Evolutionary conservation across 768 basidiomycete genomes (phyloP), one percentile per base, ranked within the genome.

Genomic region (Rhodotorula kratochvilovae): DNA sequence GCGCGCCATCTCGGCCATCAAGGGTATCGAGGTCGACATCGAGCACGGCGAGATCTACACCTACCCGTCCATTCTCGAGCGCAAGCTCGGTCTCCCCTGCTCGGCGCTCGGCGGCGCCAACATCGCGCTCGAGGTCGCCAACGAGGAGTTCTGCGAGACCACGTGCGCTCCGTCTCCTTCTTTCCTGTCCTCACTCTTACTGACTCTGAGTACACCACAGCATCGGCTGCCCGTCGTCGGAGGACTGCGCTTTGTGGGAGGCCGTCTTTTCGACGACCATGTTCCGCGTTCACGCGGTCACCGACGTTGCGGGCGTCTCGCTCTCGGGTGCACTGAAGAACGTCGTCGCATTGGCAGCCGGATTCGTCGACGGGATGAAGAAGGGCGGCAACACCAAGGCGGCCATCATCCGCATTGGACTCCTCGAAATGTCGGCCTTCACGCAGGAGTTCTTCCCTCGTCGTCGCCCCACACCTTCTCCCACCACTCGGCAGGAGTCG

Each of bases 281-380:
- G 62, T 83, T 83, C 80, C 75, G 79, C 39, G 82, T 83, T 3
- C 79, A 80, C 68, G 77, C 82, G 56, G 78, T 82, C 68, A 80
- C 80, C 33, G 83, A 83, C 75, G 82, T 82, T 36, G 80, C 81
- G 23, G 83, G 83, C 51, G 82, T 83, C 46, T 79, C 78, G 45
- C 79, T 83, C 43, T 83, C 82, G 54, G 83, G 83, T 12, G 83
- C 82, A 0, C 76, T 83, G 45, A 83, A 83, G 78, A 83, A 81
- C 78, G 80, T 83, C 65, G 82, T 82, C 2, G 71, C 67, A 10
- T 23, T 65, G 16, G 54, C 25, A 0, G 53, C 81, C 36, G 83
- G 83, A 3, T 79, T 83, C 60, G 72, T 80, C 31, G 83, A 83
- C 65, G 83, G 83, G 16, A 72, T 83, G 17, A 77, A 76, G 19